A percentile compares a stretch with the other conserved stretches of the same genome.
These are phyloP conservation scores for Gentiana macrophylla DNA, from an alignment of 257 asterid species.

Conservation along the genomic window DNA sequence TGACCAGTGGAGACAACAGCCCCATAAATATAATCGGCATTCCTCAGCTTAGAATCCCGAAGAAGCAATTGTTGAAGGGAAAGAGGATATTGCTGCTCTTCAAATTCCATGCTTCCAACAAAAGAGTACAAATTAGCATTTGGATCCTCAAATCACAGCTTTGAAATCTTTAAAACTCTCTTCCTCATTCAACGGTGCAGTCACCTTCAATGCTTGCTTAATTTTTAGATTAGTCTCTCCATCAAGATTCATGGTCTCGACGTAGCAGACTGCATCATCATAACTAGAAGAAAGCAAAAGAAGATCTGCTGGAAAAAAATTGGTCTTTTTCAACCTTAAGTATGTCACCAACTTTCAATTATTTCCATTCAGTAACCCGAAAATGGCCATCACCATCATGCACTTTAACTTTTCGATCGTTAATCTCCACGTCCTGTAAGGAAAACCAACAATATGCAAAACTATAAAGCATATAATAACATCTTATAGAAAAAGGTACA, in stretches of 20 bases:
- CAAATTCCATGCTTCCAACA: constrained; percentile 67
- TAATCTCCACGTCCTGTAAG: constrained; percentile 74
- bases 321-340: constrained; percentile 81
- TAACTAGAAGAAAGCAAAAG: constrained; percentile 82
- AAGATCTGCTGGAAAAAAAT: constrained; percentile 81
- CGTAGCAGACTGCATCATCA: constrained; percentile 84
- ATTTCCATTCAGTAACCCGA: constrained; percentile 50
- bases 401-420: constrained; percentile 62
- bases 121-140: constrained; percentile 74
- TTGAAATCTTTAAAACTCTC: constrained; percentile 32
- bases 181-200: constrained; percentile 49
- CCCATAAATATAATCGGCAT: constrained; percentile 67
- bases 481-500: no score
- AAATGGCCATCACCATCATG: constrained; percentile 58
- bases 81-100: constrained; percentile 52
- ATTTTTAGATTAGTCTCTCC: constrained; percentile 92
- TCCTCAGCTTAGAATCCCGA: constrained; percentile 72
- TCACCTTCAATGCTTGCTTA: constrained; percentile 63
- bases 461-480: no score
- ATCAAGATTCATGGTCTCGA: constrained; percentile 93
- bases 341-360: constrained; percentile 73
- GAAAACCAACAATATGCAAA: not conserved
- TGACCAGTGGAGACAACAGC: constrained; percentile 85
- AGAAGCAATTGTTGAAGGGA: constrained; percentile 83
- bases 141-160: constrained; percentile 75